Percentiles rank a stretch among this genome's conserved stretches.
Evolutionary conservation across 352 stramenopile genomes (phyloP).

Genomic region (Phytopythium mirpurense): DNA sequence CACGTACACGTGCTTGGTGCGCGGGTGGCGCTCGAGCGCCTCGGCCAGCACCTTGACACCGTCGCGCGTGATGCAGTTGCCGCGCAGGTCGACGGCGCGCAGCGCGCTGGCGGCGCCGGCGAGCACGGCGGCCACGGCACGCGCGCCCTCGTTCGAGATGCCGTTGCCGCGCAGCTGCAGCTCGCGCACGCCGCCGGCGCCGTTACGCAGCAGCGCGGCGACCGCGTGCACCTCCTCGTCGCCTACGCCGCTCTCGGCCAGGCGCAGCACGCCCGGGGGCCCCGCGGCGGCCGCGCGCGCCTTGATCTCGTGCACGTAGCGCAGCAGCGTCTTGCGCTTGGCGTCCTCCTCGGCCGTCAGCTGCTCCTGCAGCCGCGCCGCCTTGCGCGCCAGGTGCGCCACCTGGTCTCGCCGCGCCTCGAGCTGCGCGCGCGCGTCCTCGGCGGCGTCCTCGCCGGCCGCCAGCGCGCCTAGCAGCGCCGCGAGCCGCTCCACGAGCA

Average conservation of each 20-base stretch:
- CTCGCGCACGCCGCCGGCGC: conserved; percentile 88
- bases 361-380: conserved; percentile 72
- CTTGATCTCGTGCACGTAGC: conserved; percentile 94
- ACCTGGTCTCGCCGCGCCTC: conserved; percentile 74
- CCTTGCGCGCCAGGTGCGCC: conserved; percentile 68
- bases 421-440: conserved; percentile 45
- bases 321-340: conserved; percentile 92
- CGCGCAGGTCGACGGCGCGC: conserved; percentile 86
- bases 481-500: conserved; percentile 88
- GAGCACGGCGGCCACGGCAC: conserved; percentile 91
- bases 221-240: conserved; percentile 96
- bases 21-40: conserved; percentile 89
- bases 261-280: conserved; percentile 50
- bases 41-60: conserved; percentile 92
- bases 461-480: conserved; percentile 72
- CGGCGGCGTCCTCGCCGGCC: conserved; percentile 64
- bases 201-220: conserved; percentile 86
- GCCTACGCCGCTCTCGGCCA: conserved; percentile 88
- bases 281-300: conserved; percentile 31
- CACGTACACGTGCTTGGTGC: conserved; percentile 95
- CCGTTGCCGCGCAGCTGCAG: conserved; percentile 90
- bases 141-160: conserved; percentile 90
- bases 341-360: conserved; percentile 92
- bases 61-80: conserved; percentile 89
- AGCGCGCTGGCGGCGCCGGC: conserved; percentile 68